Conservation (phyloP, 768 basidiomycete species). For the Arthromyces matolae region DNA sequence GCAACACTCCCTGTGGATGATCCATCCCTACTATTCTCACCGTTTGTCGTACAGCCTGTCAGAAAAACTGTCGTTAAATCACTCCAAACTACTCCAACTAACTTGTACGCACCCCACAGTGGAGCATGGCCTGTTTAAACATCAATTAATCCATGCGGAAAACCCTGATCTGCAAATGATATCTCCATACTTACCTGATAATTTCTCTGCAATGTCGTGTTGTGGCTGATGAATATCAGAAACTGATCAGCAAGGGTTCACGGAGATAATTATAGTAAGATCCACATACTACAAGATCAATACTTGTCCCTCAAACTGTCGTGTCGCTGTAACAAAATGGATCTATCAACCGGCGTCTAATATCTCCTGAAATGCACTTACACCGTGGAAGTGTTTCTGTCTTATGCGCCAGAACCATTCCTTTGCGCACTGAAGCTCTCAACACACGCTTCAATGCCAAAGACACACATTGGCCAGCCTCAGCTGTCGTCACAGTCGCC, state of each 20-base stretch:
- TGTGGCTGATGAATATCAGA: conserved; percentile 57
- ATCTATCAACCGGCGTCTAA: neutral
- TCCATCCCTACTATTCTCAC: conserved; percentile 90
- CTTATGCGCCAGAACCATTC: conserved; percentile 88
- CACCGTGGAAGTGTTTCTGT: conserved; percentile 76
- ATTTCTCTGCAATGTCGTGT: conserved; percentile 88
- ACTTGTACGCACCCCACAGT: conserved; percentile 68
- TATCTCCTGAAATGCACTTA: conserved; percentile 24
- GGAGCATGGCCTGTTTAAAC: conserved; percentile 72
- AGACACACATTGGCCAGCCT: conserved; percentile 95
- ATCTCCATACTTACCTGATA: conserved; percentile 73
- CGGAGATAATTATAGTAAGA: neutral
- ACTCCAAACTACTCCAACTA: neutral
- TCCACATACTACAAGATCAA: conserved; percentile 81
- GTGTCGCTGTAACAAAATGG: conserved; percentile 49
- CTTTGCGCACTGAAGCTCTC: conserved; percentile 80
- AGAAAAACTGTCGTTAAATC: conserved; percentile 7
- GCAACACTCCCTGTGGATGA: conserved; percentile 80
- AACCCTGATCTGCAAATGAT: neutral
- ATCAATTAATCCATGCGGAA: neutral
- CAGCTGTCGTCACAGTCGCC: conserved; percentile 76
- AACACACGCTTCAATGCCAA: conserved; percentile 89
- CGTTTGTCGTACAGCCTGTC: conserved; percentile 83
- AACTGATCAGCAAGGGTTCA: neutral
- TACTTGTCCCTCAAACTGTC: conserved; percentile 89